Percentiles rank a stretch among this genome's conserved stretches.
These are phyloP conservation scores for Dissophora ornata DNA, from an alignment of 192 early-diverging fungal genomes.

Conservation along the genomic window DNA sequence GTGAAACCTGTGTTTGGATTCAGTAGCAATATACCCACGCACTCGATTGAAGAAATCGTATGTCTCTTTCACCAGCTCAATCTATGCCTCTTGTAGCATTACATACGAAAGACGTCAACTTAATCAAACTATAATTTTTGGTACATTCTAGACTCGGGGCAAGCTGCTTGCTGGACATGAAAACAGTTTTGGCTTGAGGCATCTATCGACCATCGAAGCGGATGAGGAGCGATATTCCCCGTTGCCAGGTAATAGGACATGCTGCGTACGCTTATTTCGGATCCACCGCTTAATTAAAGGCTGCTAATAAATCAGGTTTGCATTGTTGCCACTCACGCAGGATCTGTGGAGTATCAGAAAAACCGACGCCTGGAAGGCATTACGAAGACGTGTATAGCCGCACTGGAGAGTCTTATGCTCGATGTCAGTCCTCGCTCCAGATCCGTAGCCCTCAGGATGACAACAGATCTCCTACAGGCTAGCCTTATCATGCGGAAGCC, in stretches of 20 bases:
- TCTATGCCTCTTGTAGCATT: no score
- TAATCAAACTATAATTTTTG: no score
- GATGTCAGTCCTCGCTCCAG: conserved; percentile 1
- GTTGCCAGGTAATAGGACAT: conserved; percentile 12
- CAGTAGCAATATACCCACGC: conserved; percentile 27
- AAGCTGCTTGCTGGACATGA: conserved; percentile 17
- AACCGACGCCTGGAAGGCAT: conserved; percentile 5
- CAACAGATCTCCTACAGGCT: not conserved
- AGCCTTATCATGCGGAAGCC: conserved; percentile 30
- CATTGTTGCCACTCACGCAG: not conserved
- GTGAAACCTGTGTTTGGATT: conserved; percentile 18
- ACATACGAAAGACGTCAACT: no score
- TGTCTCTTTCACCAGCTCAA: no score
- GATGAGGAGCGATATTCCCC: conserved; percentile 17
- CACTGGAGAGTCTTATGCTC: conserved; percentile 1
- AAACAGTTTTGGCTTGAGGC: conserved; percentile 14
- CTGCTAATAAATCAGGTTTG: no score
- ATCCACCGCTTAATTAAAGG: no score
- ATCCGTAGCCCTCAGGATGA: conserved; percentile 2
- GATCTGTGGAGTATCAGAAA: not conserved
- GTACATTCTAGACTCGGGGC: conserved; percentile 37
- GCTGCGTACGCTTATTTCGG: no score
- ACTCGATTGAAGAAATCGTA: conserved; percentile 37
- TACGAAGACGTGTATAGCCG: conserved; percentile 6
- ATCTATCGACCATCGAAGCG: conserved; percentile 5